Base-by-base conservation (phyloP, 129 eudicot species). In the Centella asiatica region DNA sequence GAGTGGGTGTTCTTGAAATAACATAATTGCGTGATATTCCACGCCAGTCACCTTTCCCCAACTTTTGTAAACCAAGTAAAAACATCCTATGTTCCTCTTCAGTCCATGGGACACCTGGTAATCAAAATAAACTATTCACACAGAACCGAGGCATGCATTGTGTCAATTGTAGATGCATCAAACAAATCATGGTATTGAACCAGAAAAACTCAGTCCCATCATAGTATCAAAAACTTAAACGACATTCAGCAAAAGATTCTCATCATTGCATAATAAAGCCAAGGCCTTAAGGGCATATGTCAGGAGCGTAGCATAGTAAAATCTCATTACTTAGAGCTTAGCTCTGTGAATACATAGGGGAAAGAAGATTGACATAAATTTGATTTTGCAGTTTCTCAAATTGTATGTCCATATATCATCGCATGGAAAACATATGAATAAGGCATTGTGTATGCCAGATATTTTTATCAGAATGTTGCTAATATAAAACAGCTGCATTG, bases 1-100 rank as follows among this genome's bases (percentile, higher is more conserved):
- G 96, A 71, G 96, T 88, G 18, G 96, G 96, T n/a, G 96, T 89
- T 78, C 97, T 80, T 26, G 97, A 62, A 36, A 85, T 89, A 37
- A 90, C 97, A 69, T 80, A 90, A 69, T 78, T 86, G 39, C 93
- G 85, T 4, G 97, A 81, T 34, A 90, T 90, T 54, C 97, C 97
- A 13, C 97, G 93, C 97, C 97, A 90, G 63, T 90, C 97, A 37
- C 97, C 97, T 79, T 90, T 90, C n/a, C 97, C 97, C 22, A 86
- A 95, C 75, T 90, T 90, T 72, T 90, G 97, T 69, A 90, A 72
- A 39, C 97, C 97, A 75, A 86, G 77, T 24, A 90, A 58, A 65
- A 90, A 90, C 92, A 83, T 83, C 80, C 89, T 77, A 58, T 90
- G 97, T 56, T 90, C 97, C 72, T 90, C 95, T 71, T 90, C 97